phyloP scores from a whole-genome alignment of 2,329 filamentous ascomycete species.

The Cladosporium sp. region DNA sequence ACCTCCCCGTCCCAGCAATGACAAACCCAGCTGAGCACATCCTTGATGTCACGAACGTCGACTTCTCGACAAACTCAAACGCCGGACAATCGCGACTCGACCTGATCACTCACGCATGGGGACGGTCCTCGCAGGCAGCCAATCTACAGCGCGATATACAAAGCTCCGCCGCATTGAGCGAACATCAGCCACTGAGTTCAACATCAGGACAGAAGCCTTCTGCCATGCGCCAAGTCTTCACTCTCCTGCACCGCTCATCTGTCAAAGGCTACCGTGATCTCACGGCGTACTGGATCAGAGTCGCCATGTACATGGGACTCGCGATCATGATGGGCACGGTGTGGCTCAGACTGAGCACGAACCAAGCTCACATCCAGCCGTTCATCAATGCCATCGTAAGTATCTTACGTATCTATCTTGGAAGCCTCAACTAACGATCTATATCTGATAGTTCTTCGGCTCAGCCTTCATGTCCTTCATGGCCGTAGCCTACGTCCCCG shows the following conservation, averaged over 20 bases:
- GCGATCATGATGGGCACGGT: constrained; percentile 86
- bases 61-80: constrained; percentile 55
- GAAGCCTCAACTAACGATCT: not conserved
- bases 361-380: constrained; percentile 72
- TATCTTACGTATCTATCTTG: no score
- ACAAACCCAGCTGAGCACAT: constrained; percentile 77
- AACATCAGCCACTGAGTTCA: constrained; percentile 34
- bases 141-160: constrained; percentile 12
- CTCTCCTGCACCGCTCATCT: constrained; percentile 73
- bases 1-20: constrained; percentile 62
- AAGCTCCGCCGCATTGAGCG: not conserved
- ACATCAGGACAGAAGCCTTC: constrained; percentile 2
- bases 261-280: constrained; percentile 81
- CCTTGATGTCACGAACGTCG: constrained; percentile 73
- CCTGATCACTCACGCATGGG: not conserved
- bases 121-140: not conserved
- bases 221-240: constrained; percentile 40
- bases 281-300: constrained; percentile 75
- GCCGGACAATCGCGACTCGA: not conserved
- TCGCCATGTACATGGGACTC: constrained; percentile 76
- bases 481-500: constrained; percentile 74
- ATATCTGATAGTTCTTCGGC: constrained; percentile 44
- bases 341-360: constrained; percentile 69
- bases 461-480: constrained; percentile 54
- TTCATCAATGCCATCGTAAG: constrained; percentile 71